Evolutionary conservation across 2,329 filamentous ascomycete species (phyloP), one percentile per base, ranked within the genome.

Genomic region (Curvularia hawaiiensis): DNA sequence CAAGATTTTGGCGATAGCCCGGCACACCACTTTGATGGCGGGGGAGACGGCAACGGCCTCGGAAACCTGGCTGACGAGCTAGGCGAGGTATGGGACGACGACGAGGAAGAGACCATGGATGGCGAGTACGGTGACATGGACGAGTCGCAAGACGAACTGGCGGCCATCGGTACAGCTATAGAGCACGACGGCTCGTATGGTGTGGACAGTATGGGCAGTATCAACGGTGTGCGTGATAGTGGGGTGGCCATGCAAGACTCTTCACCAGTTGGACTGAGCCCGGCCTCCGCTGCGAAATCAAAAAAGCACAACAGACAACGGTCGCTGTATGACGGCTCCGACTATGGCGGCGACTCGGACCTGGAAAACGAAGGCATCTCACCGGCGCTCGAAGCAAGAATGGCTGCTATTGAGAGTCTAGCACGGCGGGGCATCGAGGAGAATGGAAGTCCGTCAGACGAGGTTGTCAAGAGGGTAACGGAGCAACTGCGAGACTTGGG

Each of bases 51-150:
- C 60, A 67, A 65, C 55, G 88, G 88, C 9, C 79, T 92, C 61
- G 91, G 90, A 31, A 93, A 92, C 66, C 76, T 95, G 48, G 91
- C 91, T 1, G 91, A 94, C 75, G 91, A 95, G 75, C 79, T 95
- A 47, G 91, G 89, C 1, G 90, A 90, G 39, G 87, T 88, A 4
- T 86, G 90, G 74, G 86, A 85, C 43, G 87, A 86, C 33, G 88
- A 86, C 9, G 87, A 85, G 40, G 87, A 85, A 41, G 86, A 87
- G 39, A 82, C 80, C 16, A 79, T 78, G 24, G 80, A 82, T 50
- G 76, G 69, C 31, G 71, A 77, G 20, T 73, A 73, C 59, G 70
- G 71, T 38, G 73, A 76, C n/a, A 40, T 70, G 52, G 68, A 72
- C 12, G 58, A 62, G 8, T 56, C 68, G 38, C 67, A 69, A 2